A percentile compares a stretch with the other conserved stretches of the same genome.
Evolutionary conservation across 495 filamentous ascomycete species (phyloP).

Genomic region (Talaromyces borbonicus): DNA sequence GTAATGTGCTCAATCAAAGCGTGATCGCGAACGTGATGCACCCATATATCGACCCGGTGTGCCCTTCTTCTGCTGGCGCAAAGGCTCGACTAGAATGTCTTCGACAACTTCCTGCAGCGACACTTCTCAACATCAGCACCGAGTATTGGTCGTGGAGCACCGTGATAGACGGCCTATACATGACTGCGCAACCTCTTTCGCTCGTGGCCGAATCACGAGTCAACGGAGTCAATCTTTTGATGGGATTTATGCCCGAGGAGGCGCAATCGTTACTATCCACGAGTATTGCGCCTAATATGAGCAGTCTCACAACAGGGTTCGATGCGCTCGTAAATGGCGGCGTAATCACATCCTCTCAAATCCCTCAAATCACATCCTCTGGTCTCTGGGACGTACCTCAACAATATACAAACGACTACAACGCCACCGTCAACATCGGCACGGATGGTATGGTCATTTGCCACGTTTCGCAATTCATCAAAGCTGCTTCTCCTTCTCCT

Average conservation of each 20-base stretch:
- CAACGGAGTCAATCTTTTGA: background rate
- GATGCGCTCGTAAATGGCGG: background rate
- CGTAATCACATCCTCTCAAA: background rate
- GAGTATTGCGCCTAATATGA: background rate
- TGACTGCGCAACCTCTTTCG: background rate
- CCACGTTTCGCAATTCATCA: background rate
- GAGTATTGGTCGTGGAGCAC: slow-evolving; percentile 1
- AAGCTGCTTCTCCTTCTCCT: background rate
- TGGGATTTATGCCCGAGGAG: slow-evolving; percentile 6
- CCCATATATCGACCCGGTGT: background rate
- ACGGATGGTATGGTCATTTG: slow-evolving; percentile 1
- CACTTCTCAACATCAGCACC: slow-evolving; percentile 4
- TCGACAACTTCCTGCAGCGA: background rate
- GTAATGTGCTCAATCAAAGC: background rate
- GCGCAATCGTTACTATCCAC: slow-evolving; percentile 1
- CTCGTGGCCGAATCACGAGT: background rate
- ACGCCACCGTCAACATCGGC: slow-evolving; percentile 5
- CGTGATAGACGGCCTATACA: background rate
- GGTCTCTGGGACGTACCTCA: slow-evolving; percentile 6
- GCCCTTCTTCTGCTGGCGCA: background rate
- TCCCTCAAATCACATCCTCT: background rate
- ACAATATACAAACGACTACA: background rate
- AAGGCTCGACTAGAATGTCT: background rate
- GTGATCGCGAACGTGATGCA: background rate
- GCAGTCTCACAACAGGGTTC: background rate